phyloP scores from a whole-genome alignment of 306 rosid genomes.

The Morella rubra region DNA sequence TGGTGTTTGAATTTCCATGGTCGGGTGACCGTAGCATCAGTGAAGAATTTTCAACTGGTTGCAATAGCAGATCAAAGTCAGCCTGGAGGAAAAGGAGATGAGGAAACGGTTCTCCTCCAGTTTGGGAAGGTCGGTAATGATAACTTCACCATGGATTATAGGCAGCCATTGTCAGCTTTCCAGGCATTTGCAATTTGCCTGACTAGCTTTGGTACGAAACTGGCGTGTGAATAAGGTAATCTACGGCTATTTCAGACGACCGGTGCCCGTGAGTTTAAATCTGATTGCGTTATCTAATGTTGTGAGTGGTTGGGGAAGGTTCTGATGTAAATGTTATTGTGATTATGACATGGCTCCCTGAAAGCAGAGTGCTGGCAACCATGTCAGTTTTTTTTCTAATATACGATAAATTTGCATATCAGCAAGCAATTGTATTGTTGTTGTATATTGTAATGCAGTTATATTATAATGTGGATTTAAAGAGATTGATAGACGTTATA shows the following conservation, averaged over 20 bases:
- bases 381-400: too few relatives aligned
- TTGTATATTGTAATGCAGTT: too few relatives aligned
- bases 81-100: conserved; percentile 89
- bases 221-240: conserved; percentile 80
- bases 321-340: conserved; percentile 42
- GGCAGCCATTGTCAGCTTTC: conserved; percentile 92
- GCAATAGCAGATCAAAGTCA: conserved; percentile 85
- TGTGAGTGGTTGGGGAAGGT: conserved; percentile 30
- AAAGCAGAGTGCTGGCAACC: too few relatives aligned
- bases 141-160: conserved; percentile 92
- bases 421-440: too few relatives aligned
- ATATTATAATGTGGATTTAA: too few relatives aligned
- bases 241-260: conserved; percentile 17
- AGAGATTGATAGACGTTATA: too few relatives aligned
- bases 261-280: conserved; percentile 25
- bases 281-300: not conserved
- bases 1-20: conserved; percentile 99
- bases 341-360: too few relatives aligned
- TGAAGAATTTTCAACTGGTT: conserved; percentile 92
- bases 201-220: conserved; percentile 95
- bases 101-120: conserved; percentile 86
- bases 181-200: conserved; percentile 99
- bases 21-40: conserved; percentile 92
- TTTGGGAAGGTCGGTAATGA: conserved; percentile 96
- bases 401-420: too few relatives aligned